Evolutionary conservation across 371 early-diverging fungal genomes (phyloP), one percentile per base, ranked within the genome.

Genomic region (Circinella umbellata): DNA sequence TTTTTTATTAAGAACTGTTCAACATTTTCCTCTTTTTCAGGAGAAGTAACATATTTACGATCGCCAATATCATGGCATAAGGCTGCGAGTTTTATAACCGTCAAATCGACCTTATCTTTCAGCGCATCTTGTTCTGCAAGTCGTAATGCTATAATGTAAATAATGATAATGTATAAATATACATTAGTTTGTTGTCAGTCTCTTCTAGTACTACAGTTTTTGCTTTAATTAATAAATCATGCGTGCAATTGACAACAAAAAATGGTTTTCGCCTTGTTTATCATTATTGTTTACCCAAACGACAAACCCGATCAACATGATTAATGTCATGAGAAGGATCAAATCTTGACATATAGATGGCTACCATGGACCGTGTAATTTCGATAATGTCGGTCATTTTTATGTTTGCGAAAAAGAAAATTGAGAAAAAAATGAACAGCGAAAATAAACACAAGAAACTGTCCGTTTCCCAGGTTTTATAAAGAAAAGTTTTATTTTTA

Each of bases 271-370:
- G 2, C 27, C 27, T 1, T 27, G 27, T 2, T 42, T 42, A 9
- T 42, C 42, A 42, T 42, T 42, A 27, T 27, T 27, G 2, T 34
- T 69, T 76, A 89, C 89, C 93, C 57, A 86, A 76, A 20, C 82
- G 70, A n/a, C 85, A 80, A 3, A 94, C 94, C 34, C 94, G 88
- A 57, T 92, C 85, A 17, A 93, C 89, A 79, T 94, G 94, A 14
- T 86, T 70, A 83, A 86, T 91, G 76, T 94, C 94, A 78, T 94
- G 94, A 1, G 93, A 93, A 46, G 91, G 89, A 68, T 92, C 92
- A 53, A 88, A 87, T 5, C 73, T 77, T 42, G 77, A 74, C 92
- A 92, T 92, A 68, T 89, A 89, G 51, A 81, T 80, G 39, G 77
- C 73, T n/a, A 91, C 92, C 79, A 90, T 88, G 7, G 66, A 64